A percentile compares a stretch with the other conserved stretches of the same genome.
These are phyloP conservation scores for Alternaria sp. DNA, from an alignment of 2,329 filamentous ascomycete genomes.

Conservation along the genomic window DNA sequence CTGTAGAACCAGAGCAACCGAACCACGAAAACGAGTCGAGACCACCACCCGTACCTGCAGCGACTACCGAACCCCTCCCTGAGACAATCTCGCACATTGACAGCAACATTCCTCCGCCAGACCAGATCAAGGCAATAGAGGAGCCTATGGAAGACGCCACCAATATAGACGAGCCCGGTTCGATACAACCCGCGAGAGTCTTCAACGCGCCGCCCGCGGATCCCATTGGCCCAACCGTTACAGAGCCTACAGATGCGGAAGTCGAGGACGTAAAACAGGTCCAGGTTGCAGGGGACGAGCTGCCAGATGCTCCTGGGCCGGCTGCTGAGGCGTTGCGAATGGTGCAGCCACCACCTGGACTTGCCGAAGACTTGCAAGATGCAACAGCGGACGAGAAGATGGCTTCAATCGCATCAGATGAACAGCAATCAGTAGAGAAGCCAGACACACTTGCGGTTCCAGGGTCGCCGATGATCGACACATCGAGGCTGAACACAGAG, in stretches of 20 bases:
- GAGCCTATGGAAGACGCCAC: constrained; percentile 28
- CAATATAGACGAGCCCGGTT: constrained; percentile 26
- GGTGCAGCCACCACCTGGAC: constrained; percentile 15
- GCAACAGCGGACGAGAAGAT: constrained; percentile 18
- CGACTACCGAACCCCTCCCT: constrained; percentile 27
- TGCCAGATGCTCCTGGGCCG: constrained; percentile 33
- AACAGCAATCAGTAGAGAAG: constrained; percentile 46
- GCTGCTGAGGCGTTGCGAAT: constrained; percentile 34
- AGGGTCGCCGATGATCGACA: constrained; percentile 41
- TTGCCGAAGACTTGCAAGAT: constrained; percentile 9
- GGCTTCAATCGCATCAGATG: constrained; percentile 33
- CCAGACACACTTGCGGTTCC: constrained; percentile 37
- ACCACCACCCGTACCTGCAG: constrained; percentile 17
- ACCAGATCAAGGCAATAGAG: constrained; percentile 23
- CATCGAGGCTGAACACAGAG: constrained; percentile 48
- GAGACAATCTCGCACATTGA: constrained; percentile 37
- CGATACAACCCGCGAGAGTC: constrained; percentile 23
- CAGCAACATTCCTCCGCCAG: constrained; percentile 26
- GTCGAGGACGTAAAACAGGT: constrained; percentile 14
- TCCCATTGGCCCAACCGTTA: constrained; percentile 27
- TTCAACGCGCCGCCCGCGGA: constrained; percentile 29
- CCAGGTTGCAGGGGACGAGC: constrained; percentile 14
- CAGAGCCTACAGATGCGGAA: constrained; percentile 28
- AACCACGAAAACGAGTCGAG: constrained; percentile 13
- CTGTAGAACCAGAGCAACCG: constrained; percentile 20